These are phyloP conservation scores for Corchorus capsularis DNA, from an alignment of 345 rosid genomes.

Conservation along the genomic window DNA sequence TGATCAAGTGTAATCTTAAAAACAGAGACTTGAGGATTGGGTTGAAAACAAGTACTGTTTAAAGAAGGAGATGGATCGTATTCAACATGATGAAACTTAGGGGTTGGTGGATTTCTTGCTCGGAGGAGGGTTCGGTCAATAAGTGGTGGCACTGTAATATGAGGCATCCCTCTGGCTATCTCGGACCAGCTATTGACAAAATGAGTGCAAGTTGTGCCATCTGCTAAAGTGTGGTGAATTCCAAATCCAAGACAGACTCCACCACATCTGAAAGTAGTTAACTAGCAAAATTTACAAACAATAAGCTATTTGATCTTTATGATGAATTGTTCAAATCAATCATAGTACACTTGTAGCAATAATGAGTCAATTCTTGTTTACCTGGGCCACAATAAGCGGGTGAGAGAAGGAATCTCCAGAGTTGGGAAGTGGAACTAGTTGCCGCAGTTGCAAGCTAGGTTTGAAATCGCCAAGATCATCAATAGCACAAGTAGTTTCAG, in stretches of 20 bases:
- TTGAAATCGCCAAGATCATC: slow-evolving; percentile 33
- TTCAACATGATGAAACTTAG: neutral
- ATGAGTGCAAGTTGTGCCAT: slow-evolving; percentile 71
- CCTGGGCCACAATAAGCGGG: slow-evolving; percentile 41
- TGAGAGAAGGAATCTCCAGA: slow-evolving; percentile 27
- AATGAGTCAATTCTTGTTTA: slow-evolving; percentile 29
- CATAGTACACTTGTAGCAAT: no score
- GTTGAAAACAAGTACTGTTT: neutral
- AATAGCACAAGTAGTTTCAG: slow-evolving; percentile 27
- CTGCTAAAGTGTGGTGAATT: slow-evolving; percentile 71
- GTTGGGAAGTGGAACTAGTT: slow-evolving; percentile 32
- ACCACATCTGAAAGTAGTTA: slow-evolving; percentile 69
- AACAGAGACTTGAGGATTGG: neutral
- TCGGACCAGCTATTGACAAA: slow-evolving; percentile 77
- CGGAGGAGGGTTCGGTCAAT: slow-evolving; percentile 52
- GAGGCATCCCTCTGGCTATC: slow-evolving; percentile 61
- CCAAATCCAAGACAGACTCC: slow-evolving; percentile 70
- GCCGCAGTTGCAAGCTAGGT: slow-evolving; percentile 5
- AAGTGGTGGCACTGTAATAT: slow-evolving; percentile 47
- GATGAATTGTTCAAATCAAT: no score
- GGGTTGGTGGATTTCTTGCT: slow-evolving; percentile 49
- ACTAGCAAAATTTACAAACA: slow-evolving; percentile 31
- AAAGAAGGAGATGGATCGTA: neutral
- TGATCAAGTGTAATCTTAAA: neutral
- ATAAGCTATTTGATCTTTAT: neutral